phyloP scores from a whole-genome alignment of 495 filamentous ascomycete genomes.

The Daldinia childiae region DNA sequence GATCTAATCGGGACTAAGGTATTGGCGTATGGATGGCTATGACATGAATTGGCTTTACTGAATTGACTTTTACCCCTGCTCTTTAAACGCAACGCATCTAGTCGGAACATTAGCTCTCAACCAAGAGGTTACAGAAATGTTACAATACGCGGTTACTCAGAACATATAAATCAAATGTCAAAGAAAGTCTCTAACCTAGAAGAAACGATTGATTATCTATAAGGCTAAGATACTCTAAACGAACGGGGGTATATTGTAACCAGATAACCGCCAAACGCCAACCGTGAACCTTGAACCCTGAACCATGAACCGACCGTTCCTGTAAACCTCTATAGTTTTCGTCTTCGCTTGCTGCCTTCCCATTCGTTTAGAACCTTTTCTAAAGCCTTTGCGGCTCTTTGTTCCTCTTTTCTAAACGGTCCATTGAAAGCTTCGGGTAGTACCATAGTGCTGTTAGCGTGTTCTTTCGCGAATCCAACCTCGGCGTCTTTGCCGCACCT shows the following conservation, averaged over 20 bases:
- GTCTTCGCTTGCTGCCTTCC: slow-evolving; percentile 51
- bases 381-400: slow-evolving; percentile 60
- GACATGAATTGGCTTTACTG: no score
- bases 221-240: slow-evolving; percentile 22
- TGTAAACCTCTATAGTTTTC: slow-evolving; percentile 30
- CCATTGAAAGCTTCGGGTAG: slow-evolving; percentile 68
- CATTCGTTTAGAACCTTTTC: slow-evolving; percentile 58
- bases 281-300: no score
- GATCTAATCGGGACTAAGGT: not conserved
- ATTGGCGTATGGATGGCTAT: not conserved
- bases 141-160: not conserved
- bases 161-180: not conserved
- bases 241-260: slow-evolving; percentile 40
- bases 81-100: not conserved
- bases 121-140: not conserved
- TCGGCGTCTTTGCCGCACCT: slow-evolving; percentile 64
- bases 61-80: not conserved
- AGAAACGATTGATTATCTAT: slow-evolving; percentile 9
- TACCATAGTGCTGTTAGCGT: slow-evolving; percentile 72
- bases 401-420: slow-evolving; percentile 65
- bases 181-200: not conserved
- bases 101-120: not conserved
- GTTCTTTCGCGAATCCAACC: slow-evolving; percentile 72
- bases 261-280: slow-evolving; percentile 35
- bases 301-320: slow-evolving; percentile 16